Conservation (phyloP, 768 basidiomycete species). For the Pulveroboletus sp. region DNA sequence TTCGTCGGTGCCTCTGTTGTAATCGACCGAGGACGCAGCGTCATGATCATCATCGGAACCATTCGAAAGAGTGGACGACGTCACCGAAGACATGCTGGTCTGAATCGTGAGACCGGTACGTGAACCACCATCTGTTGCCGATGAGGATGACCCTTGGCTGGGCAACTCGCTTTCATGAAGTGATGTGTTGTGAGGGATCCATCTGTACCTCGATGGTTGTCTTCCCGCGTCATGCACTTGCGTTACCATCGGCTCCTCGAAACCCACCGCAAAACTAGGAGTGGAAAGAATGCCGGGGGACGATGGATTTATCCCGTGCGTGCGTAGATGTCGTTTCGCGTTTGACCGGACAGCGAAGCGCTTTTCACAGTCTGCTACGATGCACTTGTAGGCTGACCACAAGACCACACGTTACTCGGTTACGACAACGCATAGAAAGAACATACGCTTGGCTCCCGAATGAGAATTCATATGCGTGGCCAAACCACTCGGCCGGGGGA, state of each 20-base stretch:
- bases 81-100: conserved; percentile 33
- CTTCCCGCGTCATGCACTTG: conserved; percentile 38
- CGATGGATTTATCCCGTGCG: conserved; percentile 51
- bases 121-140: conserved; percentile 14
- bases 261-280: conserved; percentile 36
- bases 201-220: conserved; percentile 35
- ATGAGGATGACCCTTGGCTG: conserved; percentile 9
- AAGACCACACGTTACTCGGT: background rate
- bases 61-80: conserved; percentile 32
- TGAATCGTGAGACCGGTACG: conserved; percentile 32
- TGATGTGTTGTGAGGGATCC: conserved; percentile 39
- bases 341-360: conserved; percentile 77
- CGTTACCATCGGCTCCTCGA: conserved; percentile 43
- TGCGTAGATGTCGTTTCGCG: conserved; percentile 73
- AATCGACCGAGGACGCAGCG: conserved; percentile 27
- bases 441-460: conserved; percentile 46
- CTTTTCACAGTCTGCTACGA: conserved; percentile 55
- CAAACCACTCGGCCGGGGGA: conserved; percentile 49
- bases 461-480: conserved; percentile 52
- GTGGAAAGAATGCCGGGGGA: conserved; percentile 15
- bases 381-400: conserved; percentile 39
- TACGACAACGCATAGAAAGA: background rate
- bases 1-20: conserved; percentile 7
- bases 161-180: conserved; percentile 27
- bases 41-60: conserved; percentile 31